A percentile compares a stretch with the other conserved stretches of the same genome.
Conservation (phyloP, 2,329 filamentous ascomycete genomes). For the Colletotrichum filicis region DNA sequence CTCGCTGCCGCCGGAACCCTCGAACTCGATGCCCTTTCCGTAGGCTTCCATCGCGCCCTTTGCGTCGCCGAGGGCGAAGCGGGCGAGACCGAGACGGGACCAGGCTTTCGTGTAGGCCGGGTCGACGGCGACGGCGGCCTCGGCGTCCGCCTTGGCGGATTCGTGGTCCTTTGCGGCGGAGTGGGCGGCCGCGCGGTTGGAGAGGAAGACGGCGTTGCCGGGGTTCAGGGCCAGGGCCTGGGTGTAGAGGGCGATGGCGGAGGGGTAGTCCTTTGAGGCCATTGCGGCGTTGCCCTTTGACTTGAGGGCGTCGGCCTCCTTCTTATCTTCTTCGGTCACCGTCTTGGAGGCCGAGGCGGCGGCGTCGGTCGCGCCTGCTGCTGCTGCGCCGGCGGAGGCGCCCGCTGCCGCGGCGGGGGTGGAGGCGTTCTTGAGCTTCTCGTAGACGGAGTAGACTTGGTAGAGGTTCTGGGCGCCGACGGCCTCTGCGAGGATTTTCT, state of each 20-base stretch:
- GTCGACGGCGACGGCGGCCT: conserved; percentile 88
- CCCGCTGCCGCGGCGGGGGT: conserved; percentile 42
- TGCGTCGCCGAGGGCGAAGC: conserved; percentile 91
- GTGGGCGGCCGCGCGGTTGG: conserved; percentile 95
- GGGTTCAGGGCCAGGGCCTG: conserved; percentile 85
- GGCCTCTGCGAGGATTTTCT: conserved; percentile 77
- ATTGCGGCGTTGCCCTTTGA: conserved; percentile 93
- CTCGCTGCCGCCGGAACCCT: conserved; percentile 93
- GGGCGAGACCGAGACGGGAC: conserved; percentile 90
- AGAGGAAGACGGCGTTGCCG: conserved; percentile 94
- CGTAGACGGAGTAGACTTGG: conserved; percentile 94
- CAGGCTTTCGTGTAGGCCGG: conserved; percentile 97
- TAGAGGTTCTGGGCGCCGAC: conserved; percentile 88
- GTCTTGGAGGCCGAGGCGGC: conserved; percentile 44
- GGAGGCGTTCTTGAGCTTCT: conserved; percentile 80
- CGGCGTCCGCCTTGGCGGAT: conserved; percentile 86
- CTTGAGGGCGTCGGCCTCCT: conserved; percentile 90
- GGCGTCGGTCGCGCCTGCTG: conserved; percentile 50
- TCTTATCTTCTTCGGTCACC: conserved; percentile 70
- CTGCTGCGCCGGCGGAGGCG: conserved; percentile 53
- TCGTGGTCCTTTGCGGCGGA: conserved; percentile 86
- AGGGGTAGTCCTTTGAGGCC: conserved; percentile 88
- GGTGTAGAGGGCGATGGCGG: conserved; percentile 88
- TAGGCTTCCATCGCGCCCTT: conserved; percentile 96
- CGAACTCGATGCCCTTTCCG: conserved; percentile 88